Base-by-base conservation (phyloP, 176 grass and related monocot genomes). In the Phoenix roebelenii region DNA sequence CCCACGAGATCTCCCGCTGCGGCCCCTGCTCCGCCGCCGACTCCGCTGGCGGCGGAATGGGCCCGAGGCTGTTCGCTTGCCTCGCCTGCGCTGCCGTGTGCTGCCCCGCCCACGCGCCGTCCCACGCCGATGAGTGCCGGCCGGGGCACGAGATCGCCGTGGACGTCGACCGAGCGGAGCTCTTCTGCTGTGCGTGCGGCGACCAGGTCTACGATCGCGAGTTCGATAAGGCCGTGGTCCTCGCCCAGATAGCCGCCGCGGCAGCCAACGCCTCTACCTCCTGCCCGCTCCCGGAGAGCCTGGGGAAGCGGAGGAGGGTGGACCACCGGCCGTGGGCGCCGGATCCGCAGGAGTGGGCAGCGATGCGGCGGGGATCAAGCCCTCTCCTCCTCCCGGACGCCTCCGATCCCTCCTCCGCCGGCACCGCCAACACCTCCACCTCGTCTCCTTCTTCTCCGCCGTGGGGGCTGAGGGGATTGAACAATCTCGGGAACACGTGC, bases 401-500 rank as follows among this genome's bases (percentile, higher is more conserved):
- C 16, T 49, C 35, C 63, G 64, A 60, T 64, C 72, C 57, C 58
- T 52, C 4, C 32, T 30, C 54, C 35, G 17, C 51, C 50, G 74
- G 70, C 79, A 61, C 76, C 32, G 72, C 76, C 63, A 68, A 77
- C 51, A 70, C 82, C 29, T 69, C 85, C 28, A 66, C 77, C 0
- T 83, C 90, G 58, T 65, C 71, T 15, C 72, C 81, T 0, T 53
- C 81, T 0, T 53, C 57, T 25, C 61, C 63, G 29, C 72, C 72
- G 0, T 76, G 67, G 20, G 93, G 93, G 0, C 76, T 97, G 25
- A 70, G 93, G 16, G 93, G 87, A 1, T 72, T 98, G 50, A 98
- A 92, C 81, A 98, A 98, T 54, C 79, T 98, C 25, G 87, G 93
- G 54, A 98, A 92, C 63, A 92, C 87, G 17, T 98, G 93, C 79